These are phyloP conservation scores for Brasenia schreberi DNA, from an alignment of 164 flowering plant genomes.

Conservation along the genomic window DNA sequence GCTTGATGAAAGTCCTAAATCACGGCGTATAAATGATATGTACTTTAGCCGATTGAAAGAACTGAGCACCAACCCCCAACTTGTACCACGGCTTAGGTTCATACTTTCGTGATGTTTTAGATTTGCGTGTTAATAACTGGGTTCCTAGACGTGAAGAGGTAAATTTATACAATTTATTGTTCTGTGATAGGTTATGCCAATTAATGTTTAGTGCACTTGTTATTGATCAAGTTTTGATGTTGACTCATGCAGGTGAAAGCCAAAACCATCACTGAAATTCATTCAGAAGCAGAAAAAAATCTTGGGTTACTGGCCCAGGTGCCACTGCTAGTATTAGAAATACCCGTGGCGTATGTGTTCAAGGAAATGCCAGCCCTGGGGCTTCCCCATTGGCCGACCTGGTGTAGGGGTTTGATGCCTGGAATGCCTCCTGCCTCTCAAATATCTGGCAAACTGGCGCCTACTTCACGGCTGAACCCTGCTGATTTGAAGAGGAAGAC, in stretches of 20 bases:
- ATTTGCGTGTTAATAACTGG: slow-evolving; percentile 74
- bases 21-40: slow-evolving; percentile 56
- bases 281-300: slow-evolving; percentile 83
- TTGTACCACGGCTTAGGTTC: slow-evolving; percentile 57
- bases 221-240: not conserved
- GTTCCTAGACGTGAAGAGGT: slow-evolving; percentile 89
- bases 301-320: slow-evolving; percentile 43
- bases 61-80: slow-evolving; percentile 41
- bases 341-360: slow-evolving; percentile 46
- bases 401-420: slow-evolving; percentile 97
- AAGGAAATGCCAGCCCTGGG: slow-evolving; percentile 32
- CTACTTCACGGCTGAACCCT: not conserved
- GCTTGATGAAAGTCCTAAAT: slow-evolving; percentile 67
- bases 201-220: not conserved
- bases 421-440: slow-evolving; percentile 34
- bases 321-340: no score
- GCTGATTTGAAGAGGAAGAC: slow-evolving; percentile 54
- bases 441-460: not conserved
- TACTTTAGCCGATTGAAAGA: slow-evolving; percentile 70
- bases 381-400: slow-evolving; percentile 58
- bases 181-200: no score
- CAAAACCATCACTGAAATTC: slow-evolving; percentile 86
- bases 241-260: slow-evolving; percentile 55
- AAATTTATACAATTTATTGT: not conserved
- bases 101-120: slow-evolving; percentile 81